These are phyloP conservation scores for Flagelloscypha sp. DNA, from an alignment of 768 basidiomycete species.

Conservation along the genomic window DNA sequence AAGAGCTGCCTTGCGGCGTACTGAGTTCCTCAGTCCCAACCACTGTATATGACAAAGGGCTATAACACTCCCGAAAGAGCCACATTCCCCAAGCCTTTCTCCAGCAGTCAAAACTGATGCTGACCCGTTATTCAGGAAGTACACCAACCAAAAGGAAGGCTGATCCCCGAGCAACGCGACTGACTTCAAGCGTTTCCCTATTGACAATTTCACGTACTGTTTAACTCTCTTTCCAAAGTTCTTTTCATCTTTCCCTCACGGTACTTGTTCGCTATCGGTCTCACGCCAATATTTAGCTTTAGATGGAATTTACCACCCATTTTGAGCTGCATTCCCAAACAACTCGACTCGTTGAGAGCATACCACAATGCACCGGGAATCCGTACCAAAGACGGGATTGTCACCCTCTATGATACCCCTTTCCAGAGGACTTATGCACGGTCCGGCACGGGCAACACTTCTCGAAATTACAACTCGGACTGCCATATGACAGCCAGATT, in stretches of 20 bases:
- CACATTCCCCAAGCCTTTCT: constrained; percentile 55
- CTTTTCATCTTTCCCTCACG: constrained; percentile 80
- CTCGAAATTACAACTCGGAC: constrained; percentile 77
- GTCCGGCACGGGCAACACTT: constrained; percentile 64
- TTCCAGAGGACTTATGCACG: constrained; percentile 76
- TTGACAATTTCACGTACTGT: constrained; percentile 77
- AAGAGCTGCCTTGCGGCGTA: constrained; percentile 47
- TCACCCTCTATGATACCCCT: constrained; percentile 74
- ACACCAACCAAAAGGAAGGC: constrained; percentile 44
- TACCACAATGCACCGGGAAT: constrained; percentile 58
- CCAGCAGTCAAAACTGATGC: constrained; percentile 56
- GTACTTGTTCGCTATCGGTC: constrained; percentile 82
- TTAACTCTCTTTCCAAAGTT: constrained; percentile 76
- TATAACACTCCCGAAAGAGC: constrained; percentile 64
- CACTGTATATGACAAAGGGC: constrained; percentile 44
- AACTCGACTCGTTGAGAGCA: constrained; percentile 75
- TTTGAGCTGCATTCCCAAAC: constrained; percentile 83
- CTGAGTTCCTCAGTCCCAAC: constrained; percentile 58
- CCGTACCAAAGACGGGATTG: constrained; percentile 56
- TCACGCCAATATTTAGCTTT: constrained; percentile 78
- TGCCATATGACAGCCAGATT: constrained; percentile 55
- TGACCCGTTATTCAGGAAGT: constrained; percentile 53
- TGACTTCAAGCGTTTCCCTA: constrained; percentile 73
- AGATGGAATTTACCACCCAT: constrained; percentile 79
- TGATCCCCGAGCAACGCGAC: constrained; percentile 49